Evolutionary conservation across 2,329 filamentous ascomycete species (phyloP), one percentile per base, ranked within the genome.

Genomic region (Coniochaeta ligniaria): DNA sequence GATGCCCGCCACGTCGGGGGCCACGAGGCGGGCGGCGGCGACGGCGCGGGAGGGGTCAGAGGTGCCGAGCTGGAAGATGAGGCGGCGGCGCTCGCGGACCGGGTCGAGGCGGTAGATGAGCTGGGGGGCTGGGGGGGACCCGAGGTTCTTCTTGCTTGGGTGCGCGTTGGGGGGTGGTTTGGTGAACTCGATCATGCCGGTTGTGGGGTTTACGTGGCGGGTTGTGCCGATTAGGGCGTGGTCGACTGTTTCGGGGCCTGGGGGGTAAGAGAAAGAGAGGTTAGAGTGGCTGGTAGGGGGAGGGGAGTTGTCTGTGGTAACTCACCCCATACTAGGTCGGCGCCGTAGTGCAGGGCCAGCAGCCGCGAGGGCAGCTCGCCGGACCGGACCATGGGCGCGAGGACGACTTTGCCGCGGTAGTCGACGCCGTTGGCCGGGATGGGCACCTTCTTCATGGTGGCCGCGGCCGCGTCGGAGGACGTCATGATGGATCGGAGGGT

Each of bases 341-440:
- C 95, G 66, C 95, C 95, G 73, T 99, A 98, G 71, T 96, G 90
- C 63, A 99, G 84, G 35, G 95, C 91, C 50, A 96, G 77, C 28
- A 99, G 83, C 61, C 95, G 88, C 43, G 91, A 95, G 3, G 95
- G 94, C 63, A 97, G 80, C 79, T 99, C 95, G 71, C 95, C 95
- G n/a, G 92, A 96, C 67, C 95, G 89, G 61, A 97, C 94, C 95
- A 99, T 99, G 45, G 95, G 95, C 63, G 95, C 95, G 64, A 99
- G 88, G 52, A 98, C 95, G 65, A 98, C 78, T 75, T 96, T 97
- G 75, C 90, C 90, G 67, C 94, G 86, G 76, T 97, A 98, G 78
- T 97, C 92, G 69, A 96, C 92, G 58, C 94, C 94, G 74, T 89
- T 90, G 63, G 81, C 83, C 65, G 94, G 94, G 66, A 97, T 96